Percentiles rank a stretch among this genome's conserved stretches.
Conservation (phyloP, 306 rosid genomes). For the Cucumis melo region DNA sequence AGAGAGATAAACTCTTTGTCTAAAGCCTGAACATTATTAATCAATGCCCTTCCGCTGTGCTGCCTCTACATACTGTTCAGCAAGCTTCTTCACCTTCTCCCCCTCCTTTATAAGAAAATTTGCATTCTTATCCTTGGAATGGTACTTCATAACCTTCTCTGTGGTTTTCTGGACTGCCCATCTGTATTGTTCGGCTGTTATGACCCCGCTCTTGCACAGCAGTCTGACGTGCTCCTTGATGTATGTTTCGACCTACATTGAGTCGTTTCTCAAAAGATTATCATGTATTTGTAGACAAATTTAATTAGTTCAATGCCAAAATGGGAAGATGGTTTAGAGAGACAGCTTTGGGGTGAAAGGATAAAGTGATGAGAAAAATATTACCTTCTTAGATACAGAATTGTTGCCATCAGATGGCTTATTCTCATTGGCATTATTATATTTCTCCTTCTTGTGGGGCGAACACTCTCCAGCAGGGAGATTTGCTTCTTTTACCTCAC, state of each 20-base stretch:
- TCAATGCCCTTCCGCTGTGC: slow-evolving; percentile 55
- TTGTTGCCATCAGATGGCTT: slow-evolving; percentile 34
- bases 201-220: slow-evolving; percentile 86
- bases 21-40: neutral
- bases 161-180: slow-evolving; percentile 86
- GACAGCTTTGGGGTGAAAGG: neutral
- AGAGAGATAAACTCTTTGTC: too few relatives aligned
- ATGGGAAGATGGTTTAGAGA: neutral
- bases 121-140: slow-evolving; percentile 71
- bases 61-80: slow-evolving; percentile 79
- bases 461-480: slow-evolving; percentile 22
- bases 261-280: neutral
- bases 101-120: slow-evolving; percentile 93
- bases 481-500: slow-evolving; percentile 18
- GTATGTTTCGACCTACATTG: slow-evolving; percentile 73
- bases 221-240: slow-evolving; percentile 91
- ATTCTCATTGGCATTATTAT: slow-evolving; percentile 2
- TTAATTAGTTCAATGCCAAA: neutral
- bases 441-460: slow-evolving; percentile 31
- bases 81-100: slow-evolving; percentile 95
- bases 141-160: slow-evolving; percentile 88
- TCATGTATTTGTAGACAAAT: neutral
- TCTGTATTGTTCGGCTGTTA: slow-evolving; percentile 78
- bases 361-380: neutral
- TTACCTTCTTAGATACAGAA: slow-evolving; percentile 55